A percentile compares a stretch with the other conserved stretches of the same genome.
phyloP scores from a whole-genome alignment of 2,329 filamentous ascomycete species.

The Fusarium algeriense region DNA sequence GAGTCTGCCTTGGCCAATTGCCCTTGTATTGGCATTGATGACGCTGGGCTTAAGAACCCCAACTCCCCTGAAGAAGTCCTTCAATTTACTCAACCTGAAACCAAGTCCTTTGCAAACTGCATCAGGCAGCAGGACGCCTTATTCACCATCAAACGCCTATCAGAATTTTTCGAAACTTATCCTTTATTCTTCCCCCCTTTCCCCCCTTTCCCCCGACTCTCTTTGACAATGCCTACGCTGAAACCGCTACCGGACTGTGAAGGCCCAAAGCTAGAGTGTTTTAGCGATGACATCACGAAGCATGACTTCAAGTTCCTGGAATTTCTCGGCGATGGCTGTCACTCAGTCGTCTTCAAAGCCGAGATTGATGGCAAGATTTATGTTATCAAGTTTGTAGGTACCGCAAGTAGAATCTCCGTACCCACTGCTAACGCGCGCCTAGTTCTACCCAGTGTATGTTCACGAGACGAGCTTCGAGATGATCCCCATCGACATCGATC shows the following conservation, averaged over 20 bases:
- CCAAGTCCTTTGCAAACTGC: no score
- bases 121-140: background rate
- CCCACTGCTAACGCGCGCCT: fast-evolving
- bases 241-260: constrained; percentile 12
- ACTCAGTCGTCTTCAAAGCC: background rate
- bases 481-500: background rate
- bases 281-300: constrained; percentile 6
- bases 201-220: fast-evolving
- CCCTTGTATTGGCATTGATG: background rate
- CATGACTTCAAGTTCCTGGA: constrained; percentile 4
- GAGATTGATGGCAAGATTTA: constrained; percentile 11
- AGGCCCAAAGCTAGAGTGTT: constrained; percentile 20
- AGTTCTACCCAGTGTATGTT: background rate
- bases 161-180: background rate
- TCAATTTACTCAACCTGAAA: background rate
- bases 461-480: background rate
- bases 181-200: background rate
- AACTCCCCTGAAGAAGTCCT: background rate
- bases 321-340: fast-evolving
- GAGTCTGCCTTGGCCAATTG: background rate
- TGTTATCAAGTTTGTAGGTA: constrained; percentile 19
- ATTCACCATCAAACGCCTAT: background rate
- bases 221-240: background rate
- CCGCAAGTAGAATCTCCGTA: fast-evolving
- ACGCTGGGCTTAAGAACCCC: background rate